These are phyloP conservation scores for Citrus hindsii DNA, from an alignment of 345 rosid genomes.

Conservation along the genomic window DNA sequence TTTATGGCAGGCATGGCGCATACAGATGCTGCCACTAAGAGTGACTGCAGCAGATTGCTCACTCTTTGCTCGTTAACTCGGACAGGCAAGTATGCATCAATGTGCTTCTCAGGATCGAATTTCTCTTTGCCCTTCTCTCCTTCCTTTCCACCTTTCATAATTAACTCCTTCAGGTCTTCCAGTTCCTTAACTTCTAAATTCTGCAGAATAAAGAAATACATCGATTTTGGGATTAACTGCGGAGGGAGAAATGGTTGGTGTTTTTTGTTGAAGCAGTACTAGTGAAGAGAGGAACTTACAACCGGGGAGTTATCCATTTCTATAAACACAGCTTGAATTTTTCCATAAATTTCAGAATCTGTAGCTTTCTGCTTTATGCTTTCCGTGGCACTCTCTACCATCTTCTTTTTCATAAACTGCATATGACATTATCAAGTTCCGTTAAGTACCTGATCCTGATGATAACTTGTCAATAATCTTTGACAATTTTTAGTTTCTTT, in stretches of 20 bases:
- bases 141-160: constrained; percentile 41
- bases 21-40: constrained; percentile 58
- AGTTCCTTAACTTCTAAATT: constrained; percentile 50
- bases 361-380: constrained; percentile 59
- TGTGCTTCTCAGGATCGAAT: constrained; percentile 79
- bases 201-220: constrained; percentile 16
- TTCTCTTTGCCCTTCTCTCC: constrained; percentile 22
- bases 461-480: neutral
- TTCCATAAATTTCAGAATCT: constrained; percentile 57
- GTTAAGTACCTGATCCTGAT: neutral
- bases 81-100: constrained; percentile 79
- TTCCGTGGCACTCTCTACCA: constrained; percentile 72
- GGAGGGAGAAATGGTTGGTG: neutral
- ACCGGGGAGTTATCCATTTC: constrained; percentile 49
- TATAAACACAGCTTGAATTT: constrained; percentile 62
- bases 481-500: neutral
- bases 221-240: neutral
- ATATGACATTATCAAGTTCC: neutral
- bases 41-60: constrained; percentile 74
- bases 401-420: constrained; percentile 63
- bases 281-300: constrained; percentile 34
- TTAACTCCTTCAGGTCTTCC: constrained; percentile 63
- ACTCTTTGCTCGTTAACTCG: constrained; percentile 83
- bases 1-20: constrained; percentile 67
- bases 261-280: neutral